Evolutionary conservation across 176 grass and related monocot species (phyloP), one percentile per base, ranked within the genome.

Genomic region (Carex cristatella): DNA sequence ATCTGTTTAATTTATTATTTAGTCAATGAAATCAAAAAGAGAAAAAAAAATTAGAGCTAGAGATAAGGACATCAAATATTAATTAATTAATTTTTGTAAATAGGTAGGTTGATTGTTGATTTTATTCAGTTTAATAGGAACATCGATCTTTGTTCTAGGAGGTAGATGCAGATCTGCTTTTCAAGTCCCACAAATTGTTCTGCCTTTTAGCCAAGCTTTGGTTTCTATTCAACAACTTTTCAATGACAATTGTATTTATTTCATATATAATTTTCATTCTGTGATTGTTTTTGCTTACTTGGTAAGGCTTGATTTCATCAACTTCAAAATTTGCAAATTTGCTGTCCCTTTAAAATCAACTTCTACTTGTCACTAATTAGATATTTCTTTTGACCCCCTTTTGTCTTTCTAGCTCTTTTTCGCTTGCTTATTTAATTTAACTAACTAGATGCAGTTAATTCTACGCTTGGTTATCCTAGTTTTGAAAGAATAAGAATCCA

Each of bases 81-180:
- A 83, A 28, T 69, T 67, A 35, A 33, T 66, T 19, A 68, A 56
- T 35, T 69, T 67, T 69, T 14, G 27, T 65, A 28, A 18, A 83
- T 82, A 65, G 79, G 4, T 48, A n/a, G 79, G 16, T 6, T 12
- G 42, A 82, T 82, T 65, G 56, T 28, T 64, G 32, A 82, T 65
- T 65, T 65, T 82, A 65, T 82, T 12, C 11, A 46, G 57, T 82
- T 82, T 37, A 49, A 64, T 46, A 61, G 37, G 79, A 64, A 65
- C 32, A 46, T 82, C 37, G 65, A 82, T 30, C 11, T 65, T 65
- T 65, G 7, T 27, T 82, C 12, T 65, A 27, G 18, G 46, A 66
- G 14, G n/a, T 69, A 37, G 61, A 54, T 83, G 62, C 63, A 83
- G 42, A 83, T 83, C 81, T 83, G 61, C 49, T 35, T 35, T 16